phyloP scores from a whole-genome alignment of 2,329 filamentous ascomycete genomes.

The Diaporthe australafricana region DNA sequence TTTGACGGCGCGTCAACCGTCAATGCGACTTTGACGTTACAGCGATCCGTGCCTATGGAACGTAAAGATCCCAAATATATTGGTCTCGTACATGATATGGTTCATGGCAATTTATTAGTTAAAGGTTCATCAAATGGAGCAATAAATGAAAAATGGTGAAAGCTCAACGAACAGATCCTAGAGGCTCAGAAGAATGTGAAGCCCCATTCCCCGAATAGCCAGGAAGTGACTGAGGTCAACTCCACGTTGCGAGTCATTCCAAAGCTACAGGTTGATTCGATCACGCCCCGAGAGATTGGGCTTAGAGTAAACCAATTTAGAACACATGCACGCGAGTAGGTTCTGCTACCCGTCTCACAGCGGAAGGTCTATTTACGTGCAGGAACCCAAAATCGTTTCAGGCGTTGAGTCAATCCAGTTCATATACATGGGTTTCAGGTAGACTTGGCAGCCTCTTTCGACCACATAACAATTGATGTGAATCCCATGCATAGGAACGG shows the following conservation, averaged over 20 bases:
- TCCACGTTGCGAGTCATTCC: not conserved
- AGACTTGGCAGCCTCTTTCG: not conserved
- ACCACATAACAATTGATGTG: not conserved
- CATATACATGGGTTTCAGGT: slow-evolving; percentile 3
- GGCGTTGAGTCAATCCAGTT: not conserved
- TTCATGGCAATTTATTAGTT: not conserved
- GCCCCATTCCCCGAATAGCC: not conserved
- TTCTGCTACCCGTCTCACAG: not conserved
- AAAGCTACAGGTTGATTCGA: not conserved
- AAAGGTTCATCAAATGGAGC: not conserved
- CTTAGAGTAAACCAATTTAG: slow-evolving; percentile 1
- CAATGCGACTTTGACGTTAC: not conserved
- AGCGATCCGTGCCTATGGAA: not conserved
- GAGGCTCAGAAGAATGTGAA: not conserved
- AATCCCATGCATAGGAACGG: not conserved
- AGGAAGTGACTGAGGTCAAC: not conserved
- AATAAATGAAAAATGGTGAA: too few relatives aligned
- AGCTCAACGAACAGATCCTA: too few relatives aligned
- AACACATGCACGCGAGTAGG: not conserved
- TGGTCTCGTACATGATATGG: not conserved
- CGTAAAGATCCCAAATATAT: not conserved
- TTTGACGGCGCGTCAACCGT: slow-evolving; percentile 14
- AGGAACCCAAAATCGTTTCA: slow-evolving; percentile 18
- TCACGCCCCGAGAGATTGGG: not conserved
- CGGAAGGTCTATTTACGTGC: not conserved